These are phyloP conservation scores for Xylaria sp. DNA, from an alignment of 2,329 filamentous ascomycete genomes.

Conservation along the genomic window DNA sequence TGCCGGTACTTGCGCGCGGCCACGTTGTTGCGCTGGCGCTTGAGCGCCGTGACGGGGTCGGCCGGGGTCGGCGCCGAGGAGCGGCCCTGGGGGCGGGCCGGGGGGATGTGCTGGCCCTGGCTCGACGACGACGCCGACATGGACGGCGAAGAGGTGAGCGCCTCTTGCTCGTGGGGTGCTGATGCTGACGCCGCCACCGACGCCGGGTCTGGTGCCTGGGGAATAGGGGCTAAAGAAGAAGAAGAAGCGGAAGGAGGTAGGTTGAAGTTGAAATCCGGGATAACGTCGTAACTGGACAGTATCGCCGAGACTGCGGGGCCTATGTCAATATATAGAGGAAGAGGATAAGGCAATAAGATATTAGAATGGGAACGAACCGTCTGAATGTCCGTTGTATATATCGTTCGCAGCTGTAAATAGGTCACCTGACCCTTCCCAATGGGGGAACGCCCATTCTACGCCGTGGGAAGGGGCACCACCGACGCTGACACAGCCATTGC, in stretches of 20 bases:
- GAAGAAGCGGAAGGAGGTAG: conserved; percentile 15
- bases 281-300: conserved; percentile 25
- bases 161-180: neutral
- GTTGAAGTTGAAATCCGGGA: conserved; percentile 30
- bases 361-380: conserved; percentile 27
- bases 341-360: neutral
- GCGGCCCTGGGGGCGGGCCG: conserved; percentile 21
- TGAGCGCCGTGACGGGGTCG: conserved; percentile 44
- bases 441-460: conserved; percentile 32
- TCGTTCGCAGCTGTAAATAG: conserved; percentile 28
- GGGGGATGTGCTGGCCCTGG: conserved; percentile 12
- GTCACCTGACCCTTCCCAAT: conserved; percentile 24
- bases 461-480: too few relatives aligned
- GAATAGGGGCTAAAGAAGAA: conserved; percentile 9
- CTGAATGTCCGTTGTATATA: conserved; percentile 25
- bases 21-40: conserved; percentile 70
- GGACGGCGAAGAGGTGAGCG: conserved; percentile 11
- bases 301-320: conserved; percentile 27
- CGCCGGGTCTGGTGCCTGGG: conserved; percentile 19
- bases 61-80: conserved; percentile 33
- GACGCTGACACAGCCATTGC: conserved; percentile 7
- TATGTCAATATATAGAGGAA: conserved; percentile 11
- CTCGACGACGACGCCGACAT: conserved; percentile 17
- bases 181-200: too few relatives aligned
- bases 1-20: conserved; percentile 74